Evolutionary conservation across 257 asterid species (phyloP), one percentile per base, ranked within the genome.

Genomic region (Fraxinus anomala): DNA sequence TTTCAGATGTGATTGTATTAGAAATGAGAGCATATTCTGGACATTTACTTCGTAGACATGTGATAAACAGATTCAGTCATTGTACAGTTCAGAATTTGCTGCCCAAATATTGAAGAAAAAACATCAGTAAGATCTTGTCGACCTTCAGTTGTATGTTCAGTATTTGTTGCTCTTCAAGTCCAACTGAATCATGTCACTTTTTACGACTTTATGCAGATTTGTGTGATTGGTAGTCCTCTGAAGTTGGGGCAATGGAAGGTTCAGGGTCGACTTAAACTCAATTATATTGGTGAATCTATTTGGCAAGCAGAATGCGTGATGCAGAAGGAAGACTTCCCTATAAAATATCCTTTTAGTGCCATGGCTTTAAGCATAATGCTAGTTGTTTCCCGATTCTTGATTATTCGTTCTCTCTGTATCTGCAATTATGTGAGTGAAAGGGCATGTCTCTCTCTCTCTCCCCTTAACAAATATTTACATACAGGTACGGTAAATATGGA

Each of bases 191-290:
- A 8, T 63, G 70, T 59, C 68, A 82, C 47, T 59, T 75, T 40
- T 70, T 73, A 36, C 54, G 76, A 75, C 74, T 78, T 42, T 79
- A 44, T 81, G 83, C 77, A 96, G 99, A 79, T 96, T 73, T 83
- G 83, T 76, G 97, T 92, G 85, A 82, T 90, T 75, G 99, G 99
- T 37, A 96, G 97, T 82, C 70, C 94, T 75, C 80, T 65, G 63
- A 89, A 84, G 78, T 89, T 96, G 82, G 99, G 99, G 67, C 81
- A 83, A 39, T 96, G 99, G 99, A 96, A 93, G 89, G 34, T 86
- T 30, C 89, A 85, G 71, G 90, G 80, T 67, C 96, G 88, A 78
- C 84, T 91, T 23, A 87, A 87, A 81, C 99, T 96, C 71, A 81
- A 37, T 51, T 92, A 93, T 80, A 89, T 87, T 21, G 97, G 96